Base-by-base conservation (phyloP, 2,329 filamentous ascomycete species). In the Keithomyces neogunnii region DNA sequence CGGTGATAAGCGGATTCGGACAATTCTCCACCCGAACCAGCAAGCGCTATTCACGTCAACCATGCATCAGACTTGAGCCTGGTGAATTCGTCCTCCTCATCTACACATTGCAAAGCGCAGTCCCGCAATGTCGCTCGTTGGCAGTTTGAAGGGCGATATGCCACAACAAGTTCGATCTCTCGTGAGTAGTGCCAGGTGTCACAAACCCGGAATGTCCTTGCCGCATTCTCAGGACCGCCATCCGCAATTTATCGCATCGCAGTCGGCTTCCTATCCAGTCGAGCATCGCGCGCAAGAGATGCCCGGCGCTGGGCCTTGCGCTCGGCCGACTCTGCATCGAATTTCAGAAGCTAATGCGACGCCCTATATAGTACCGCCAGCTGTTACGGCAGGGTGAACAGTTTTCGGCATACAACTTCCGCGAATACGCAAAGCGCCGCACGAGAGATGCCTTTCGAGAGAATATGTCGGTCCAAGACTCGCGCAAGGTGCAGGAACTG, bases 391-490 rank as follows among this genome's bases (percentile, higher is more conserved):
- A 93, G 69, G 84, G 89, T 56, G 78, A 80, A 55, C 88, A 96
- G 65, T 97, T 99, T 70, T 82, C 89, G 56, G 83, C 87, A 60
- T 99, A 97, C 77, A 99, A 97, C 73, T 99, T 96, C 78, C 84
- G 93, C 72, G 92, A 96, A 69, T 99, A 99, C 71, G 91, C 93
- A 50, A 87, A 85, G 71, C 85, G 93, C 65, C 82, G 92, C 69
- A 96, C 93, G 66, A 81, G 81, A 67, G 93, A 97, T 74, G 85
- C 89, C 4, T 99, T 97, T 70, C 81, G 86, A 62, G 89, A 95
- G 68, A 80, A 95, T 69, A 79, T 82, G 69, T 66, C 70, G 51
- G 85, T 89, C 62, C 73, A 81, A 45, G 93, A 96, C 64, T 77
- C 82, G 58, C 77, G 89, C 56, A 77, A 78, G 71, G 77, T 95